Base-by-base conservation (phyloP, 768 basidiomycete species). In the Hirschioporus abietinus region DNA sequence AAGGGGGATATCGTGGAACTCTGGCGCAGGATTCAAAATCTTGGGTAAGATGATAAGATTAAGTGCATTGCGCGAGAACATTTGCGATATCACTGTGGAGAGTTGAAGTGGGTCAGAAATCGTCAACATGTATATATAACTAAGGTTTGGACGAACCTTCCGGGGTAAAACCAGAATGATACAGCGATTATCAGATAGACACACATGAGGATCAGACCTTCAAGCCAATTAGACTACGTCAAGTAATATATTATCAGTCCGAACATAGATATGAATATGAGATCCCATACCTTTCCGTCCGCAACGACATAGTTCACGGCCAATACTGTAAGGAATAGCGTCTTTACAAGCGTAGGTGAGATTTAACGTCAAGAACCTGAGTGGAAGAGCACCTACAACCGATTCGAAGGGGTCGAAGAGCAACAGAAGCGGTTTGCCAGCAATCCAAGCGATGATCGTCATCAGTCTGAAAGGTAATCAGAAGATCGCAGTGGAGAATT, bases 371-470 rank as follows among this genome's bases (percentile, higher is more conserved):
- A 30, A 18, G 27, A 42, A 5, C 10, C 52, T 35, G 27, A 65
- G 23, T 69, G 15, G 72, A 72, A 24, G 73, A 66, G 74, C 74
- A 63, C 81, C 70, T 58, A 87, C 87, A 60, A 96, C 79, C 0
- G 91, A 90, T 78, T 96, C 92, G 74, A 91, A 95, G 1, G 93
- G 91, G 74, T 96, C 95, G 72, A 96, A 96, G 36, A 95, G 81
- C 65, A 96, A 79, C 18, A 88, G 88, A 64, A 92, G 74, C 10
- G 92, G 91, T 72, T 93, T 95, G 65, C 87, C 88, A 63, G 95
- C 78, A 25, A 85, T 84, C 95, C 94, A 97, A 4, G 82, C 93
- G 8, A 96, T 79, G 9, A 82, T 82, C 34, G 92, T 84, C 69
- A 92, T 89, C 70, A 92, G 88, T 64, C 84, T 92, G 70, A 63